Evolutionary conservation across 2,329 filamentous ascomycete species (phyloP).

Genomic region (Cladosporium oxysporum): DNA sequence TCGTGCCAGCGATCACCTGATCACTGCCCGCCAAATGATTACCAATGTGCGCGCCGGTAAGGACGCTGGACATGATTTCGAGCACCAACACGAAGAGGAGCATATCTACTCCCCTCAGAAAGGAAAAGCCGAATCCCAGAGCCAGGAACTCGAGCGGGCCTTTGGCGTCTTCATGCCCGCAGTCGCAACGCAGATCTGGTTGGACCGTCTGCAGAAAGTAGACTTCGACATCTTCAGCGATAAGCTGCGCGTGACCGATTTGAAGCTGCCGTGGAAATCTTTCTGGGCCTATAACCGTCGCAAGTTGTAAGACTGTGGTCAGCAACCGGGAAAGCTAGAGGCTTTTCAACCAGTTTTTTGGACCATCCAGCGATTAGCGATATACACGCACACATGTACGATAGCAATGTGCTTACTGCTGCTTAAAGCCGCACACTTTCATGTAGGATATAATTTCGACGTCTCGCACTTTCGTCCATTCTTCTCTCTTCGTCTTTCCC

Average conservation of each 20-base stretch:
- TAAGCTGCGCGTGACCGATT: constrained; percentile 65
- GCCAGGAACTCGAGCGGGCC: constrained; percentile 62
- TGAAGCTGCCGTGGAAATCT: constrained; percentile 82
- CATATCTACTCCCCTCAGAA: constrained; percentile 49
- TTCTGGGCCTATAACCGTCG: constrained; percentile 62
- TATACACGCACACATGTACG: background rate
- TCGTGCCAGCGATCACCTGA: constrained; percentile 90
- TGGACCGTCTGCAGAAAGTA: constrained; percentile 72
- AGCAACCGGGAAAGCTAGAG: background rate
- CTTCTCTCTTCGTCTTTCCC: background rate
- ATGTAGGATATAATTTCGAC: constrained; percentile 14
- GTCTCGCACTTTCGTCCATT: background rate
- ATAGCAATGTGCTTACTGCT: background rate
- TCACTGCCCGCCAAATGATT: constrained; percentile 90
- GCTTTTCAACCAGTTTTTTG: constrained; percentile 7
- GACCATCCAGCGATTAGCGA: background rate
- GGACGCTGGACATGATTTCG: constrained; percentile 81
- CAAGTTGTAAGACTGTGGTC: constrained; percentile 44
- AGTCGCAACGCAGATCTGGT: constrained; percentile 74
- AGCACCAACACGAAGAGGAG: constrained; percentile 78
- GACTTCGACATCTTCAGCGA: constrained; percentile 82
- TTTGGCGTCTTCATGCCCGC: constrained; percentile 83
- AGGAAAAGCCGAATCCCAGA: constrained; percentile 38
- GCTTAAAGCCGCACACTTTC: background rate
- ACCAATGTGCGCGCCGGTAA: constrained; percentile 73